Percentiles rank a stretch among this genome's conserved stretches.
phyloP scores from a whole-genome alignment of 1,284 basidiomycete species.

The Apiotrichum sp. region DNA sequence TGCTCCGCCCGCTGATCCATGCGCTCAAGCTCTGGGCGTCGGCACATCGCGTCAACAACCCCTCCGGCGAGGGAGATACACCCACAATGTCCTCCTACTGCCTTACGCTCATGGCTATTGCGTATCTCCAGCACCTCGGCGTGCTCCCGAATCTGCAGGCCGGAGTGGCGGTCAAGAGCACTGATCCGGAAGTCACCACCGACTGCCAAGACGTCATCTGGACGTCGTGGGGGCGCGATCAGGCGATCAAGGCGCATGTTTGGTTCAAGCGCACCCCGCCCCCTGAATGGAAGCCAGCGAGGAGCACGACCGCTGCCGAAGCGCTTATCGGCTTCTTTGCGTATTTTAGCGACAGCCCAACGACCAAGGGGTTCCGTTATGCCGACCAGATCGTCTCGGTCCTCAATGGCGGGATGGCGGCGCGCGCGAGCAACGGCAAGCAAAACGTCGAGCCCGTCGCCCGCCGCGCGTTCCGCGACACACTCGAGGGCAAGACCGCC shows the following conservation, averaged over 20 bases:
- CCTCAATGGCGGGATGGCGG: slow-evolving; percentile 30
- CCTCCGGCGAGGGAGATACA: slow-evolving; percentile 29
- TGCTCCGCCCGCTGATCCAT: slow-evolving; percentile 45
- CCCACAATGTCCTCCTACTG: slow-evolving; percentile 46
- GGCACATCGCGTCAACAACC: slow-evolving; percentile 40
- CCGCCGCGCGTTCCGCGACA: neutral
- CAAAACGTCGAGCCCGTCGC: neutral
- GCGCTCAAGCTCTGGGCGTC: slow-evolving; percentile 44
- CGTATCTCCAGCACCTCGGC: slow-evolving; percentile 39
- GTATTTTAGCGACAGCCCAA: slow-evolving; percentile 17
- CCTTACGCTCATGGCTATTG: slow-evolving; percentile 45
- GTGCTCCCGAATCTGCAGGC: slow-evolving; percentile 43
- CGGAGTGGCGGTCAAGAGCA: slow-evolving; percentile 8
- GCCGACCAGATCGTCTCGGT: slow-evolving; percentile 28
- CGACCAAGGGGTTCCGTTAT: no score
- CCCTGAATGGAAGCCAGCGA: slow-evolving; percentile 19
- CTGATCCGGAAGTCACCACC: slow-evolving; percentile 6
- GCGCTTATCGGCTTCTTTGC: slow-evolving; percentile 38
- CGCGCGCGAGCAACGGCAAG: slow-evolving; percentile 4
- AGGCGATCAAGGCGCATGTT: slow-evolving; percentile 32
- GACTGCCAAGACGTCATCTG: slow-evolving; percentile 18
- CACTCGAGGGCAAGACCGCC: neutral
- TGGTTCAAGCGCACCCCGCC: slow-evolving; percentile 24
- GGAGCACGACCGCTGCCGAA: slow-evolving; percentile 23
- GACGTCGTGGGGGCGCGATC: slow-evolving; percentile 34